Percentiles rank a stretch among this genome's conserved stretches.
Evolutionary conservation across 495 filamentous ascomycete species (phyloP).

Genomic region (Symbiotaphrina buchneri): DNA sequence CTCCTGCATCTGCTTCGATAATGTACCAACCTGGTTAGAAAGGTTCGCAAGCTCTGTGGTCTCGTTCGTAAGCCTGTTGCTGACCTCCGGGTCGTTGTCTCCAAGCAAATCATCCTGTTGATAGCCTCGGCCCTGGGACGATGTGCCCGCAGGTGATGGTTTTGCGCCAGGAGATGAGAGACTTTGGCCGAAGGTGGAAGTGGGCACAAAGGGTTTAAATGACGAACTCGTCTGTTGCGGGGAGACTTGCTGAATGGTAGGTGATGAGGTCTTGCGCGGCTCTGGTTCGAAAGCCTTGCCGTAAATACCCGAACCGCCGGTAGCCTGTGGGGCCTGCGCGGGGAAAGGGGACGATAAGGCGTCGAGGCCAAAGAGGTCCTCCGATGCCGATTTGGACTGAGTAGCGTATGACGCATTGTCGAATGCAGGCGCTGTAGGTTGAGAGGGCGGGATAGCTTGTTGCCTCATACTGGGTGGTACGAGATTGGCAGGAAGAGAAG

Average conservation of each 20-base stretch:
- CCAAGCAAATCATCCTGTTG: conserved; percentile 72
- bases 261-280: too few species aligned
- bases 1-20: conserved; percentile 85
- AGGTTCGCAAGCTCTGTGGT: conserved; percentile 89
- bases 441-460: conserved; percentile 27
- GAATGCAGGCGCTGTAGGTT: conserved; percentile 25
- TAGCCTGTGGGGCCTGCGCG: conserved; percentile 37
- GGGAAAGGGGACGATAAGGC: conserved; percentile 29
- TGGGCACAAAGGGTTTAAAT: conserved; percentile 81
- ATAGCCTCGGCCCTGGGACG: conserved; percentile 6
- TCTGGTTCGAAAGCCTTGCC: conserved; percentile 21
- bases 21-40: conserved; percentile 76
- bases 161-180: conserved; percentile 53
- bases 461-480: conserved; percentile 78
- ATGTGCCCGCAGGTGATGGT: conserved; percentile 17
- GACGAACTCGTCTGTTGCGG: conserved; percentile 15
- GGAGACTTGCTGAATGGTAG: conserved; percentile 19
- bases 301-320: conserved; percentile 39
- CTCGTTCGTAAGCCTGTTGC: conserved; percentile 67
- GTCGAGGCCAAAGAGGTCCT: conserved; percentile 83
- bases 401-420: conserved; percentile 23
- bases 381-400: conserved; percentile 51
- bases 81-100: conserved; percentile 76
- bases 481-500: conserved; percentile 52
- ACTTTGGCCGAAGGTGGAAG: conserved; percentile 72